These are phyloP conservation scores for Theobroma cacao DNA, from an alignment of 345 rosid species.

Conservation along the genomic window DNA sequence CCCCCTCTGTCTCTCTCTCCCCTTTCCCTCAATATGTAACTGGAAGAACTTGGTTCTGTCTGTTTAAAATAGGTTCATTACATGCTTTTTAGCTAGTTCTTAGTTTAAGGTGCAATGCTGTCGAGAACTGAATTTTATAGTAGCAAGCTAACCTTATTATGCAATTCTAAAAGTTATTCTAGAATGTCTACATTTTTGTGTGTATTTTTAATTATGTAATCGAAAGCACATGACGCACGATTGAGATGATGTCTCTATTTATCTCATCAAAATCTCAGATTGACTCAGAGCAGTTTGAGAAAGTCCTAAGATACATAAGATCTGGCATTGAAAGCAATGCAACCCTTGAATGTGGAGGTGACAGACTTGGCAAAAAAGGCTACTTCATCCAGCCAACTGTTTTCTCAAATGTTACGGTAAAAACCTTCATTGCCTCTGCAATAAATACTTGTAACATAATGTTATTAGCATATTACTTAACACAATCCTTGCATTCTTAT, in stretches of 20 bases:
- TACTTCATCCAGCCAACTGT: slow-evolving; percentile 94
- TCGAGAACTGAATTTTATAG: background rate
- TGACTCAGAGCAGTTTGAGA: slow-evolving; percentile 71
- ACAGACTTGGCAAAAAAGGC: slow-evolving; percentile 67
- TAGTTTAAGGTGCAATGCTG: background rate
- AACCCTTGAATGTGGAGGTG: slow-evolving; percentile 91
- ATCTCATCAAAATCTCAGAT: slow-evolving; percentile 40
- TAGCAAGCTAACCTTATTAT: background rate
- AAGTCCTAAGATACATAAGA: slow-evolving; percentile 72
- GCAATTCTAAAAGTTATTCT: background rate
- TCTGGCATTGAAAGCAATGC: slow-evolving; percentile 78
- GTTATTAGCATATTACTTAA: background rate
- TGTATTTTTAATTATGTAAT: background rate
- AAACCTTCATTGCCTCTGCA: background rate
- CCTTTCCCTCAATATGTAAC: background rate
- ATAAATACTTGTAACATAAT: background rate
- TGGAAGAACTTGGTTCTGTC: background rate
- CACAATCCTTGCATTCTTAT: background rate
- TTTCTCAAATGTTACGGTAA: slow-evolving; percentile 84
- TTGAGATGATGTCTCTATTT: background rate
- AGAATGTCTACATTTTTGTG: background rate
- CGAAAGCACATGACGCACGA: background rate
- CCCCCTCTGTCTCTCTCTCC: background rate
- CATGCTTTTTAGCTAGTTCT: background rate
- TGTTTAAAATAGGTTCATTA: background rate